Evolutionary conservation across 1,139 yeast genomes (phyloP), one percentile per base, ranked within the genome.

Genomic region (Debaryomyces psychrophilus): DNA sequence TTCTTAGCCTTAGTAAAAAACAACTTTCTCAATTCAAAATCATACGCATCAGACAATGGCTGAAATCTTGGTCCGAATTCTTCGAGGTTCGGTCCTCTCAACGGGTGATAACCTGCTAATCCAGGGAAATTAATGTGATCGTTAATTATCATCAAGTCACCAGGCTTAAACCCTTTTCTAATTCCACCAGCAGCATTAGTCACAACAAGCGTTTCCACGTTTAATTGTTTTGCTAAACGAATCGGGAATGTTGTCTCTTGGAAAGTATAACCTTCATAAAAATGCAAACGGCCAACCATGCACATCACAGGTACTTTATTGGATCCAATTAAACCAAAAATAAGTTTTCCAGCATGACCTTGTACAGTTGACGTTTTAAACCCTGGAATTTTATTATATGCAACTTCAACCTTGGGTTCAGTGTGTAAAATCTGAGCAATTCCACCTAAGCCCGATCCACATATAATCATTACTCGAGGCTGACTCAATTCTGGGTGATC

Each of bases 141-240:
- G 55, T 80, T 79, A 50, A 93, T 79, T 44, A 93, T 76, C 97
- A 93, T 92, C 56, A 93, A 71, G 61, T 93, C 98, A 20, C 98
- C 97, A 1, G 93, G 89, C 45, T 75, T 76, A 64, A 69, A 92
- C 1, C 60, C 60, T 2, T 79, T 67, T 59, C 89, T 87, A 36
- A 87, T 67, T 1, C 97, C 97, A 29, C 98, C 99, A 2, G 97
- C 96, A 1, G 98, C 98, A 65, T 93, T 93, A 20, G 98, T 93
- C 3, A 85, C 96, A 27, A 93, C 73, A 37, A 92, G 71, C 4
- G 75, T 73, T 36, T 73, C 65, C 31, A 85, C 81, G 0, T 86
- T 88, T 55, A 92, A 68, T 31, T 72, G 64, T 47, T 81, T 76
- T 48, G 95, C 83, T 25, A 87, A 84, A 50, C 98, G 78, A 17